Evolutionary conservation across 768 basidiomycete species (phyloP), one percentile per base, ranked within the genome.

Genomic region (Hygrophorus pudorinus): DNA sequence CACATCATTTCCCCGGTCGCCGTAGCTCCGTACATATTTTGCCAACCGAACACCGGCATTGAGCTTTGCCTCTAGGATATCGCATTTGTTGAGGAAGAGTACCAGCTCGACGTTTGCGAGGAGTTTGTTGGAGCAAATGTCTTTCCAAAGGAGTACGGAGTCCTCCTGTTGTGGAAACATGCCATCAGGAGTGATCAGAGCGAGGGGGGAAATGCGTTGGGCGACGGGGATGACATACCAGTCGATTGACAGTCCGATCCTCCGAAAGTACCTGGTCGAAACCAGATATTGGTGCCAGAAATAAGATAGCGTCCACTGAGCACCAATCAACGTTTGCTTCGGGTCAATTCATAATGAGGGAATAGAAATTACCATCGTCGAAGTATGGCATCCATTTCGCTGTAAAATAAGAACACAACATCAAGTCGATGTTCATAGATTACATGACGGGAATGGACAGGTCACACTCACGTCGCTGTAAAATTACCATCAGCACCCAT

Each of bases 91-190:
- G 42, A 91, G 71, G 69, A 90, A 91, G 20, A 90, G 69, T 41
- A 90, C 79, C 28, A 90, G 67, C 53, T 88, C 85, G 39, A 89
- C 88, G 44, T 75, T 76, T 5, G 79, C 80, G 0, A 91, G 71
- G 7, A 90, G 73, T 61, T 79, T 87, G 65, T 86, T 88, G 10
- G 79, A 78, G 61, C 88, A 90, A 12, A 90, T 75, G 3, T 81
- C 75, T 61, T 86, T 88, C 87, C 87, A 91, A 0, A 91, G 70
- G n/a, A 88, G 66, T n/a, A 90, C 84, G 2, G 82, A 85, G 57
- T 91, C 88, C 62, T 87, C 84, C 81, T 82, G 55, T 48, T 39
- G n/a, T 6, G 10, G 31, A 21, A 29, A 29, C 18, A 28, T 43
- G 27, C 10, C 18, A 33, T 17, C 42, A 38, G 29, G 39, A 34